Evolutionary conservation across 2,329 filamentous ascomycete species (phyloP), one percentile per base, ranked within the genome.

Genomic region (Colletotrichum spaethianum): DNA sequence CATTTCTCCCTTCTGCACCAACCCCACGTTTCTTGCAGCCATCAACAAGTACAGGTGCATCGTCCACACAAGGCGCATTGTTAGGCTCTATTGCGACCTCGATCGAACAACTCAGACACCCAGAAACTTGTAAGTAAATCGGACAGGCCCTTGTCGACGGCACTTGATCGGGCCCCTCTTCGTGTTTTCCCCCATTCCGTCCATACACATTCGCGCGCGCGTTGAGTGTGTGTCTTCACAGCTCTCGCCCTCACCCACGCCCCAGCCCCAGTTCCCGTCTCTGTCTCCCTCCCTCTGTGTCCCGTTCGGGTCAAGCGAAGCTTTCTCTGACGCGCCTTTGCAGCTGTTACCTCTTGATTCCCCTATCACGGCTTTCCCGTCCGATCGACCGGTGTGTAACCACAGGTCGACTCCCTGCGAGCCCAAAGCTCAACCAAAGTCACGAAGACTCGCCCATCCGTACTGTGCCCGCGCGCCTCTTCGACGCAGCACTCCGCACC

Each of bases 271-370:
- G 28, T 67, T 50, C 59, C 70, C 40, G 50, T 53, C 31, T 63
- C 61, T 44, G n/a, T 48, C 65, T 69, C 60, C 46, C 53, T 53
- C 31, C 23, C 46, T 44, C 57, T 61, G 61, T 52, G 23, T 57
- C 61, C 70, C 36, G 20, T 71, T 73, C 40, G 48, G 61, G 67
- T 46, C 70, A 71, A 73, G 70, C 40, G 67, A 76, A 76, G 68
- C 74, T 69, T 75, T 75, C 75, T 81, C 81, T 83, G 79, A 83
- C 81, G 79, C 80, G 79, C 78, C 77, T 80, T 74, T 81, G 79
- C 81, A 83, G 81, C 78, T 71, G 64, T 66, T 70, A 66, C 56
- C 64, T 68, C 60, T 63, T 63, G 62, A 67, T 56, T 62, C 42
- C 67, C 60, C 70, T 71, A 52, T 62, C 53, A 59, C 70, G 65